Conservation (phyloP, 2,329 filamentous ascomycete genomes). For the Alternaria sp. region DNA sequence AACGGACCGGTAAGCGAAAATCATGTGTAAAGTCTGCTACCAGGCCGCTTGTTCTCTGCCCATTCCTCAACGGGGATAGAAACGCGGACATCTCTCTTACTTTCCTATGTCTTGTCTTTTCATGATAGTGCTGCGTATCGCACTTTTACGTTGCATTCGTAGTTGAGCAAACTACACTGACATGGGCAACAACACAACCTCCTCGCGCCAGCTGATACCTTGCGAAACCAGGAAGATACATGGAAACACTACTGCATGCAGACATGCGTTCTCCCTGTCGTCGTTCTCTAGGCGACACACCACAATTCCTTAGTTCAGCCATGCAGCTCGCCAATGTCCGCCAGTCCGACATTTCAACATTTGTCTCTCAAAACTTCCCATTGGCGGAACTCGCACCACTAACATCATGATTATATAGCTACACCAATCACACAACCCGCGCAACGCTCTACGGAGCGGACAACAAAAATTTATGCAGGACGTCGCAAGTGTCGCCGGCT, state of each 20-base stretch:
- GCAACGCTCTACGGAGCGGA: slow-evolving; percentile 7
- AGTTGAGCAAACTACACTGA: not conserved
- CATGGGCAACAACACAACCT: not conserved
- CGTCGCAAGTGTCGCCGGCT: slow-evolving; percentile 9
- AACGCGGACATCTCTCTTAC: not conserved
- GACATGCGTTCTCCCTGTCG: not conserved
- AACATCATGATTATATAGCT: not conserved
- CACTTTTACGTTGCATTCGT: not conserved
- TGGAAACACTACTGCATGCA: slow-evolving; percentile 6
- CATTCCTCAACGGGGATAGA: not conserved
- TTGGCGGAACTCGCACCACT: slow-evolving; percentile 13
- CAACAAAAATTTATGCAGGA: slow-evolving; percentile 5
- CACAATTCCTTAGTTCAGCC: not conserved
- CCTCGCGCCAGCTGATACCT: not conserved
- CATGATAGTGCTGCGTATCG: not conserved
- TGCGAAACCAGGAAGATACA: not conserved
- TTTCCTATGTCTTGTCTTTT: not conserved
- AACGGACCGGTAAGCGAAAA: slow-evolving; percentile 7
- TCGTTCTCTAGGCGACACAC: slow-evolving; percentile 5
- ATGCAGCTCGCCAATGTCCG: not conserved
- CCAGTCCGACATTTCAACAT: not conserved
- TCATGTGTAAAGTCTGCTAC: not conserved
- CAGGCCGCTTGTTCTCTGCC: not conserved
- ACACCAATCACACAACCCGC: slow-evolving; percentile 16
- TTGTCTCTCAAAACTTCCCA: slow-evolving; percentile 3